These are phyloP conservation scores for Camillea tinctor DNA, from an alignment of 2,329 filamentous ascomycete genomes.

Conservation along the genomic window DNA sequence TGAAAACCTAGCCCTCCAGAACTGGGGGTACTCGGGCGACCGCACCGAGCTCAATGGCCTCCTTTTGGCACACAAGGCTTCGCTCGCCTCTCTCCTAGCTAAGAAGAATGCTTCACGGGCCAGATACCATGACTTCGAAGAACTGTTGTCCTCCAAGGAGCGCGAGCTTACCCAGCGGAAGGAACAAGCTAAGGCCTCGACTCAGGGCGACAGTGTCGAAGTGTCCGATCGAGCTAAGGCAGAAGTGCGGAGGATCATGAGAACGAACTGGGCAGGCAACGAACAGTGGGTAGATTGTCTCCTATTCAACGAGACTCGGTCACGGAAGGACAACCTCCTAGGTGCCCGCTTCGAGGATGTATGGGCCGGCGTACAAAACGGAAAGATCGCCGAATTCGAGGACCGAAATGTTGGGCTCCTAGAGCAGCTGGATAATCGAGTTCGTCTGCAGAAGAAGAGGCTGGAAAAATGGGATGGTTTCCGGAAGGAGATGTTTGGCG, in stretches of 20 bases:
- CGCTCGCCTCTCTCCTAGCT: slow-evolving; percentile 58
- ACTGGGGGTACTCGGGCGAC: slow-evolving; percentile 55
- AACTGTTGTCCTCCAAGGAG: slow-evolving; percentile 63
- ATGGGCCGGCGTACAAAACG: slow-evolving; percentile 66
- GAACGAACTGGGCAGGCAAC: slow-evolving; percentile 77
- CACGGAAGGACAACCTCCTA: slow-evolving; percentile 61
- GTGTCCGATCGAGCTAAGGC: slow-evolving; percentile 42
- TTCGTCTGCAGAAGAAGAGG: slow-evolving; percentile 65
- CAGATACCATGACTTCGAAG: slow-evolving; percentile 62
- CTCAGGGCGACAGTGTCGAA: slow-evolving; percentile 28
- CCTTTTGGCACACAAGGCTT: slow-evolving; percentile 69
- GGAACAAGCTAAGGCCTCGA: slow-evolving; percentile 40
- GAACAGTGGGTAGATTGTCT: slow-evolving; percentile 72
- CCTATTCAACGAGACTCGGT: slow-evolving; percentile 61
- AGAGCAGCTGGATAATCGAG: slow-evolving; percentile 68
- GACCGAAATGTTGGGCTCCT: slow-evolving; percentile 54
- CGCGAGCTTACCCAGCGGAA: slow-evolving; percentile 53
- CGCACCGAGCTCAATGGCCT: slow-evolving; percentile 61
- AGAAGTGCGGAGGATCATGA: slow-evolving; percentile 59
- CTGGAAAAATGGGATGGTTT: slow-evolving; percentile 75
- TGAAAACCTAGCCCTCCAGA: slow-evolving; percentile 56
- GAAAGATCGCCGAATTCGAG: slow-evolving; percentile 56
- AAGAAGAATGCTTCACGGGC: slow-evolving; percentile 59
- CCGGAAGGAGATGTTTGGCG: slow-evolving; percentile 46
- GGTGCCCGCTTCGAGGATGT: slow-evolving; percentile 66